phyloP scores from a whole-genome alignment of 805 yeast species.

The Metschnikowia sp. region DNA sequence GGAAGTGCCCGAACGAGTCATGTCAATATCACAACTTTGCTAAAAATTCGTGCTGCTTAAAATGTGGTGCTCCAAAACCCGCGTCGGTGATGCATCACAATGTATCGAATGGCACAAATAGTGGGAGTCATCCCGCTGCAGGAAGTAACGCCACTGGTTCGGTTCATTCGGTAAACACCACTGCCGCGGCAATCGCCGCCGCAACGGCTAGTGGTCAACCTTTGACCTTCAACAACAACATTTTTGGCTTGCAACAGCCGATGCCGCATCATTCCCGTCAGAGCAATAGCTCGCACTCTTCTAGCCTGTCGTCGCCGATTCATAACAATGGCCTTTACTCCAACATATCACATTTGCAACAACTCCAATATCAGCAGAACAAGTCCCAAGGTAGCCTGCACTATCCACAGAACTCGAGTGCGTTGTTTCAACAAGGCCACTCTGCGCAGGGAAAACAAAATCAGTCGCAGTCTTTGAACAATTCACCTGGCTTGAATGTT shows the following conservation, averaged over 20 bases:
- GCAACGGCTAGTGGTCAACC: constrained; percentile 48
- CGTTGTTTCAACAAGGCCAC: constrained; percentile 16
- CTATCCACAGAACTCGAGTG: constrained; percentile 23
- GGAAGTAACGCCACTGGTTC: constrained; percentile 6
- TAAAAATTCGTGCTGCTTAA: constrained; percentile 78
- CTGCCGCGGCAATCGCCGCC: constrained; percentile 47
- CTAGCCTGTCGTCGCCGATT: constrained; percentile 12
- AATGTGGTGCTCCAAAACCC: constrained; percentile 77
- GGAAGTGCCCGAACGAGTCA: constrained; percentile 80
- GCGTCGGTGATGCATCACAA: constrained; percentile 21
- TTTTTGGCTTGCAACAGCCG: constrained; percentile 33
- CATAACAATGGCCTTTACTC: constrained; percentile 15
- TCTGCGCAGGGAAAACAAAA: constrained; percentile 15
- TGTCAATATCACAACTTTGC: constrained; percentile 93
- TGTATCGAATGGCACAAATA: neutral
- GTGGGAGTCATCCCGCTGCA: constrained; percentile 1
- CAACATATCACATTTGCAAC: constrained; percentile 19
- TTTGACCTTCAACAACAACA: constrained; percentile 31
- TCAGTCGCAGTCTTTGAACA: constrained; percentile 13
- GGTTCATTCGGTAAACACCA: constrained; percentile 36
- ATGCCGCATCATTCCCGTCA: constrained; percentile 26
- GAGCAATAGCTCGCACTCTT: constrained; percentile 5
- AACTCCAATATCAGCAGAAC: constrained; percentile 19
- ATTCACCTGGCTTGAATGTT: constrained; percentile 16
- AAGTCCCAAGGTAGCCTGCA: constrained; percentile 14